These are phyloP conservation scores for Tausonia pullulans DNA, from an alignment of 1,284 basidiomycete genomes.

Conservation along the genomic window DNA sequence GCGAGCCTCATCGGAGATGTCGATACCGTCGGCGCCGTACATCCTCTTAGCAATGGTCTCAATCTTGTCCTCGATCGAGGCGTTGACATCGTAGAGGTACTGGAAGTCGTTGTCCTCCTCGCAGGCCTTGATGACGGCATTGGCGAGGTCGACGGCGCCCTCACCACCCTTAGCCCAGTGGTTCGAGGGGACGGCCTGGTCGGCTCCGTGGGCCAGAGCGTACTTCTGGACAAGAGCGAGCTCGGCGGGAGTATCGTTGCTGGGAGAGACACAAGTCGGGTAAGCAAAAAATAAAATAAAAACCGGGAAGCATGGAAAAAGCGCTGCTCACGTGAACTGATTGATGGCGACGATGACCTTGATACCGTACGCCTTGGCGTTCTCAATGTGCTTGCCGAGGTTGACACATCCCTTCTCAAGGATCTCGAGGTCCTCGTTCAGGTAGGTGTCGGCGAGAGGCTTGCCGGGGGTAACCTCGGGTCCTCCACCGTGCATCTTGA, in stretches of 20 bases:
- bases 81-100: conserved; percentile 72
- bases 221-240: conserved; percentile 72
- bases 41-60: conserved; percentile 73
- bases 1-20: conserved; percentile 67
- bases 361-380: conserved; percentile 88
- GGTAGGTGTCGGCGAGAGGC: conserved; percentile 84
- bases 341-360: conserved; percentile 97
- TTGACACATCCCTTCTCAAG: conserved; percentile 90
- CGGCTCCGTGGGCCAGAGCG: conserved; percentile 75
- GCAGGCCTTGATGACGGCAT: conserved; percentile 74
- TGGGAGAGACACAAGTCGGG: conserved; percentile 28
- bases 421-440: conserved; percentile 82
- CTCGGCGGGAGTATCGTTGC: conserved; percentile 83
- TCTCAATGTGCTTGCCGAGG: conserved; percentile 85
- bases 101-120: conserved; percentile 73
- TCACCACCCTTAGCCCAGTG: conserved; percentile 93
- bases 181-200: conserved; percentile 88
- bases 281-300: background rate
- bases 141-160: conserved; percentile 74
- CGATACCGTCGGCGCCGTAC: conserved; percentile 81
- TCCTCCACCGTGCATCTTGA: conserved; percentile 99
- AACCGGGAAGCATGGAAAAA: background rate
- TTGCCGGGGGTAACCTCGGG: conserved; percentile 96
- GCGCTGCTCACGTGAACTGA: conserved; percentile 66
- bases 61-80: conserved; percentile 80